Base-by-base conservation (phyloP, 805 yeast genomes). In the Lachancea quebecensis region DNA sequence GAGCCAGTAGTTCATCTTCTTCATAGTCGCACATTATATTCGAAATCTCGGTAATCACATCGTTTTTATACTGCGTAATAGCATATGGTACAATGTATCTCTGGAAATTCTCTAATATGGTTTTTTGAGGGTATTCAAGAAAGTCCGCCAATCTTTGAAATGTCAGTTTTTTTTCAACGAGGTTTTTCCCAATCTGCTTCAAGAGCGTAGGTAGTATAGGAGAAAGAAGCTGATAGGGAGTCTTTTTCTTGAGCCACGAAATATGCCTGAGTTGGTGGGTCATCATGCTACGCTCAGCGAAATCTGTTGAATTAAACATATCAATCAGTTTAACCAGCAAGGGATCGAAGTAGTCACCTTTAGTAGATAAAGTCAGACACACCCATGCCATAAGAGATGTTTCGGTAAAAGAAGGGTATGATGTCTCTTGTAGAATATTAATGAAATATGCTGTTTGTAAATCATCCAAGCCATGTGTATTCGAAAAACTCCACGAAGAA, bases 151-250 rank as follows among this genome's bases (percentile, higher is more conserved):
- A 69, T 47, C 77, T 73, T 21, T 70, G 69, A 25, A 87, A 73
- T 44, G 85, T 67, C 4, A 71, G 66, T 0, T 81, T 78, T 44
- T 75, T 75, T 2, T 70, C 64, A 6, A 67, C 65, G 37, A 78
- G 57, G 37, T 72, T 71, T 50, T 77, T 77, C 3, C 87, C 80
- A 14, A 87, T 71, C 18, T 74, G 74, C 36, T 79, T 75, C 33
- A 90, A 75, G 7, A 89, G 70, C 31, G 81, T 75, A 2, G 91
- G 89, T 55, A 93, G 73, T 49, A 78, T 85, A 0, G 96, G 95
- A 7, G 85, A 78, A 16, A 88, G 67, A 11, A 91, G 64, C 58
- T 84, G 86, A 77, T 91, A 89, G 0, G 95, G 82, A 0, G 95
- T 78, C 31, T 76, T 66, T 1, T 70, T 64, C 52, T 77, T 76